These are phyloP conservation scores for Nidularia pulvinata DNA, from an alignment of 768 basidiomycete genomes.

Conservation along the genomic window DNA sequence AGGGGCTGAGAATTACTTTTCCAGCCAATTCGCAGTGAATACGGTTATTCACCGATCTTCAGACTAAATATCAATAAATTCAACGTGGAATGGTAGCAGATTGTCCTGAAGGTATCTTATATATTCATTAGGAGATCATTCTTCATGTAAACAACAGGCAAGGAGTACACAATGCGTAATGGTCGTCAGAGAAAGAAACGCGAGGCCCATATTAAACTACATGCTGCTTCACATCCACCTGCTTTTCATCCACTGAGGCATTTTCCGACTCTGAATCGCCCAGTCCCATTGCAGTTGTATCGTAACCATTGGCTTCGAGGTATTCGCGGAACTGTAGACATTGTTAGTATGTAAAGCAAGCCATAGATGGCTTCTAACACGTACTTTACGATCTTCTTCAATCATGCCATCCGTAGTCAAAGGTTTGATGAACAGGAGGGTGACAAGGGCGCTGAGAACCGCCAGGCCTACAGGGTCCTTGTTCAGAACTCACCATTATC, in stretches of 20 bases:
- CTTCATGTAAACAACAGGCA: background rate
- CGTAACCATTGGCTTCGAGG: constrained; percentile 77
- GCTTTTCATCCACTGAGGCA: constrained; percentile 18
- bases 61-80: too few relatives aligned
- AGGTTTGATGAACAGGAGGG: constrained; percentile 73
- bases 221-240: background rate
- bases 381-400: constrained; percentile 67
- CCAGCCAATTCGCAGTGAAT: too few relatives aligned
- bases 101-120: too few relatives aligned
- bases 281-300: constrained; percentile 73
- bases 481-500: background rate
- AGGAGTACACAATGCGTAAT: background rate
- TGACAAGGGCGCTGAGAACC: constrained; percentile 72
- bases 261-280: constrained; percentile 16
- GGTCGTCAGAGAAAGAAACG: background rate
- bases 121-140: too few relatives aligned
- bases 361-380: constrained; percentile 12
- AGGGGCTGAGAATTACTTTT: too few relatives aligned
- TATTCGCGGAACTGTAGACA: constrained; percentile 76
- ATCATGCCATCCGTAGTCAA: constrained; percentile 78
- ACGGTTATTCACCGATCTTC: too few relatives aligned
- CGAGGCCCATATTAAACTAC: too few relatives aligned
- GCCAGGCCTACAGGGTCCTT: constrained; percentile 53
- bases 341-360: constrained; percentile 1
- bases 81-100: too few relatives aligned